These are phyloP conservation scores for Thermothelomyces thermophilus DNA, from an alignment of 2,329 filamentous ascomycete genomes.

Conservation along the genomic window DNA sequence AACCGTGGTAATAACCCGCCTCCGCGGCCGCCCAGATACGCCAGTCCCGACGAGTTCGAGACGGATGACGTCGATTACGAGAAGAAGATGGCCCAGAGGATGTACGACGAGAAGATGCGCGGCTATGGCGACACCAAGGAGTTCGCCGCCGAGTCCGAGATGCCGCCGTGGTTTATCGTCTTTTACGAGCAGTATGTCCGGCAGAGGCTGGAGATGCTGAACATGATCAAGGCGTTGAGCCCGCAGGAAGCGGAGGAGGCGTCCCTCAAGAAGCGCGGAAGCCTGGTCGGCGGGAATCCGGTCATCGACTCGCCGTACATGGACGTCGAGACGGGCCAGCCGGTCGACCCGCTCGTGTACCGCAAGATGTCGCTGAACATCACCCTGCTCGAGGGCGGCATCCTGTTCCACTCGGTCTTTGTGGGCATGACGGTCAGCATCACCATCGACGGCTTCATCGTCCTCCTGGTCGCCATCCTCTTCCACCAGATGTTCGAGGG, in stretches of 20 bases:
- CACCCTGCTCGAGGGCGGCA: conserved; percentile 67
- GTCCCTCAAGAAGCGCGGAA: conserved; percentile 9
- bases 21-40: conserved; percentile 30
- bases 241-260: conserved; percentile 23
- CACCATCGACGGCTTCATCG: conserved; percentile 58
- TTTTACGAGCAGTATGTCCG: conserved; percentile 58
- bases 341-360: conserved; percentile 41
- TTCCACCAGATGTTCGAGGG: conserved; percentile 68
- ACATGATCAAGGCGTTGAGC: conserved; percentile 39
- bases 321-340: conserved; percentile 38
- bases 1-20: conserved; percentile 16
- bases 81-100: conserved; percentile 36
- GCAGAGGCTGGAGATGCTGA: conserved; percentile 52
- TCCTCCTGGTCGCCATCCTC: conserved; percentile 61
- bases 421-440: conserved; percentile 68
- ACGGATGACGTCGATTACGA: conserved; percentile 33
- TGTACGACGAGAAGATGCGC: conserved; percentile 33
- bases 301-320: conserved; percentile 33
- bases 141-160: conserved; percentile 35
- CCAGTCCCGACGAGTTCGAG: conserved; percentile 29
- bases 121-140: conserved; percentile 22
- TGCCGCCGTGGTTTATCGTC: conserved; percentile 57
- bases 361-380: conserved; percentile 66
- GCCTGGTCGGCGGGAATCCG: background rate
- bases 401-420: conserved; percentile 72